Percentiles rank a stretch among this genome's conserved stretches.
Evolutionary conservation across 768 basidiomycete species (phyloP).

Genomic region (Amanita polypyramis): DNA sequence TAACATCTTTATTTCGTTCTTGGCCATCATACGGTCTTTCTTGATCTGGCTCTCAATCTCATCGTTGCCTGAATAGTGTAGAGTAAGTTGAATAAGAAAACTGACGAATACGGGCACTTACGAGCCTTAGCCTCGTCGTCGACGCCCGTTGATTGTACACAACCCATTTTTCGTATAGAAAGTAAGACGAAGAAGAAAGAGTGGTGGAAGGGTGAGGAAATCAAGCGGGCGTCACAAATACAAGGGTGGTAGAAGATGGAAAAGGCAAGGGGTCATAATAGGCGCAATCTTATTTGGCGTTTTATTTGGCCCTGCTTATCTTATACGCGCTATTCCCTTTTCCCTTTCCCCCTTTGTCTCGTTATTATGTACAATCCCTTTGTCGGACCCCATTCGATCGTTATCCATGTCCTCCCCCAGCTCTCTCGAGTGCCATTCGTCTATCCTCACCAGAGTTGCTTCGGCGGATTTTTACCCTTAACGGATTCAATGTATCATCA

Average conservation of each 20-base stretch:
- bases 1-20: constrained; percentile 96
- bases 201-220: constrained; percentile 8
- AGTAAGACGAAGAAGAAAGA: constrained; percentile 6
- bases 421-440: neutral
- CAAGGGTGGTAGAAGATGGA: constrained; percentile 2
- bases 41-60: constrained; percentile 91
- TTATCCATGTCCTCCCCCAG: neutral
- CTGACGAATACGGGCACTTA: constrained; percentile 27
- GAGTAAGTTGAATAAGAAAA: neutral
- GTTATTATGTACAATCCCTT: constrained; percentile 1
- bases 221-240: constrained; percentile 2
- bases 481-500: neutral
- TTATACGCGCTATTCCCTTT: neutral
- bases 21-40: constrained; percentile 77
- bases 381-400: no score
- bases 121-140: constrained; percentile 80
- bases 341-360: neutral
- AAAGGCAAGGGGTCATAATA: constrained; percentile 5
- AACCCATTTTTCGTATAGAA: constrained; percentile 44
- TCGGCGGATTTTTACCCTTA: neutral
- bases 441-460: no score
- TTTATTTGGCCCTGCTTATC: constrained; percentile 3
- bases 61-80: constrained; percentile 56
- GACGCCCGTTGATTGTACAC: constrained; percentile 56
- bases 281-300: constrained; percentile 6